A percentile compares a stretch with the other conserved stretches of the same genome.
These are phyloP conservation scores for Boletus reticuloceps DNA, from an alignment of 768 basidiomycete genomes.

Conservation along the genomic window DNA sequence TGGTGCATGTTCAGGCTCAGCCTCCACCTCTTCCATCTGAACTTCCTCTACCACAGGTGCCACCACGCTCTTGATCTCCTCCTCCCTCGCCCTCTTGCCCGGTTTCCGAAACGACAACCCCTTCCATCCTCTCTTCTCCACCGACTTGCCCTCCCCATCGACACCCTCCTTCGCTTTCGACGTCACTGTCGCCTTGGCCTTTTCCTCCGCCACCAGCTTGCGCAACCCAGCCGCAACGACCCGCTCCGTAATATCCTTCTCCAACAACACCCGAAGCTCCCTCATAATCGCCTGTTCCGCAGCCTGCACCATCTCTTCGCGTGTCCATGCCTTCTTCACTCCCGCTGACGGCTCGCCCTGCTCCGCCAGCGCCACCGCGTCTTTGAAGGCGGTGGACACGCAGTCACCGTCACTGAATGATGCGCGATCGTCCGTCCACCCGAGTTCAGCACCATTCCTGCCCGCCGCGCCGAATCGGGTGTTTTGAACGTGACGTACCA, in stretches of 20 bases:
- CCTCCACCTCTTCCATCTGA: constrained; percentile 29
- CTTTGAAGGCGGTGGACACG: constrained; percentile 37
- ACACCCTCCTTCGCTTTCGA: constrained; percentile 28
- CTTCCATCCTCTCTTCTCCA: constrained; percentile 43
- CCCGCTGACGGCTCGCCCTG: constrained; percentile 30
- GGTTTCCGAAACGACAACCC: constrained; percentile 45
- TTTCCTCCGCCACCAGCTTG: constrained; percentile 52
- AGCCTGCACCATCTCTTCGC: constrained; percentile 49
- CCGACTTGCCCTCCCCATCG: constrained; percentile 46
- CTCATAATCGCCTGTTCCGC: constrained; percentile 55
- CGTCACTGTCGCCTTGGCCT: constrained; percentile 31
- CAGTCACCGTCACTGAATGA: constrained; percentile 55
- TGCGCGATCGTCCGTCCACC: constrained; percentile 53
- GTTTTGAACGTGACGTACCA: constrained; percentile 83
- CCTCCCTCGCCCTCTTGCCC: constrained; percentile 38
- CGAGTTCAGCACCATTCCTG: constrained; percentile 59
- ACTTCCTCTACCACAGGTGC: constrained; percentile 21
- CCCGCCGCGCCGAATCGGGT: constrained; percentile 59
- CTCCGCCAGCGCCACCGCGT: constrained; percentile 30
- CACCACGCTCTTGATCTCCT: constrained; percentile 27
- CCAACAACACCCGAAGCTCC: constrained; percentile 54
- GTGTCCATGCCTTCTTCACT: constrained; percentile 47
- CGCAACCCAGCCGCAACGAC: constrained; percentile 55
- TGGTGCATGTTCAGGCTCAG: constrained; percentile 31
- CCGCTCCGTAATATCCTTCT: constrained; percentile 65